These are phyloP conservation scores for Gracilariopsis chorda DNA, from an alignment of 23 red algal species.

Conservation along the genomic window DNA sequence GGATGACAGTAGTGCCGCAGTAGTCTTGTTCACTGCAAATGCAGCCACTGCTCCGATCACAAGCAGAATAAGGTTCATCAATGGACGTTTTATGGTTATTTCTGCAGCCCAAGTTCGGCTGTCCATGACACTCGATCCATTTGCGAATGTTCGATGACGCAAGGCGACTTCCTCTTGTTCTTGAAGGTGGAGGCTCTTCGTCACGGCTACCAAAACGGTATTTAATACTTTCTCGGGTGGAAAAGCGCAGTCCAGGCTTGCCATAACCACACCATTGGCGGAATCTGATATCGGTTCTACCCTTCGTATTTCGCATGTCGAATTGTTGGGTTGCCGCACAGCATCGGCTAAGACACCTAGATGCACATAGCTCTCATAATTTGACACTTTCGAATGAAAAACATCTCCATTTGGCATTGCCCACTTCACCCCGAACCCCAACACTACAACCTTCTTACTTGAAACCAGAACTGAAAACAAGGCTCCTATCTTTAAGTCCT, in stretches of 20 bases:
- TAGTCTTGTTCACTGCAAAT: not conserved
- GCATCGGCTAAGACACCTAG: not conserved
- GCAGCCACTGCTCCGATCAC: not conserved
- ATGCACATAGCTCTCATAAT: not conserved
- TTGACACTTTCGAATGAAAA: not conserved
- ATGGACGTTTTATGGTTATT: not conserved
- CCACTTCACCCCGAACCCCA: not conserved
- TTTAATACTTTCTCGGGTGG: not conserved
- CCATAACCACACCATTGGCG: not conserved
- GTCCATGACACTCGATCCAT: not conserved
- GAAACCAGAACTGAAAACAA: not conserved
- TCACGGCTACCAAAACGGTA: not conserved
- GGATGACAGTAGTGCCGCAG: not conserved
- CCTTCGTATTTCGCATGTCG: not conserved
- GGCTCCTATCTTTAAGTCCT: not conserved
- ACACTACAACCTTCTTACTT: not conserved
- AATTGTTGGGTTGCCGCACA: not conserved
- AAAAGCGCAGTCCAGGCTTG: not conserved
- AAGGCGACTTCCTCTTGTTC: not conserved
- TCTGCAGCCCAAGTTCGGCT: not conserved
- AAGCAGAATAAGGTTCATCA: constrained; percentile 19
- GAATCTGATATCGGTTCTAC: no score
- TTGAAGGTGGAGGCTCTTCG: not conserved
- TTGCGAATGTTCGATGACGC: not conserved
- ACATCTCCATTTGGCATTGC: not conserved